phyloP scores from a whole-genome alignment of 176 grass and related monocot genomes.

The Hordeum vulgare region MorexV3_pseudomolecules_assembly NC_058518.1:6903137-6903636 shows the following conservation, averaged over 20 bases:
- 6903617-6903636: neutral
- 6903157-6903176: neutral
- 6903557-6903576: accelerated
- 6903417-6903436: neutral
- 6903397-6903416: neutral
- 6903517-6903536: neutral
- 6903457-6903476: accelerated
- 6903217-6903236: accelerated
- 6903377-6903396: neutral
- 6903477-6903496: neutral
- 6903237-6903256: neutral
- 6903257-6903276: neutral
- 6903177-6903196: neutral
- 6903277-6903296: no score
- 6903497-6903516: neutral
- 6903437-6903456: accelerated
- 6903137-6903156: neutral
- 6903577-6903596: neutral
- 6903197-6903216: neutral
- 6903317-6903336: neutral
- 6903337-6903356: neutral
- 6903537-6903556: neutral
- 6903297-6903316: accelerated
- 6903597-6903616: accelerated
- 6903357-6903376: neutral